Evolutionary conservation across 768 basidiomycete genomes (phyloP), one percentile per base, ranked within the genome.

Genomic region (Ramaria sp.): DNA sequence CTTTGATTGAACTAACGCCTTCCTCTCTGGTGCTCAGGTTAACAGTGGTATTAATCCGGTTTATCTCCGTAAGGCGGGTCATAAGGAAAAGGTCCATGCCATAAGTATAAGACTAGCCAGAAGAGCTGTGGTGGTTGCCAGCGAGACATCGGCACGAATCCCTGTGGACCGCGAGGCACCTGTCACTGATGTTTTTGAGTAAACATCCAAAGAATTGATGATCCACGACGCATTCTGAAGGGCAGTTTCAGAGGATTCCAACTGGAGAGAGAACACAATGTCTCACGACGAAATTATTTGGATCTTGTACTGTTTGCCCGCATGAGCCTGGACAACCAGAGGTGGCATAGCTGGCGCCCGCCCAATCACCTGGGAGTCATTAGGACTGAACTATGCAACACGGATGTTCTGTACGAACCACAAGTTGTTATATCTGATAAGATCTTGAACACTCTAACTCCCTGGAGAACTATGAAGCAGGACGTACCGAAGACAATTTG

Each of bases 141-240:
- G n/a, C n/a, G 43, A 27, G 8, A 48, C 28, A 30, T 30, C 22
- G 45, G 30, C 28, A 48, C 30, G 44, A 30, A 48, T 27, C 30
- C 16, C 18, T 16, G 15, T 3, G 16, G 47, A 37, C n/a, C 34
- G 32, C n/a, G 47, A 48, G 18, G 61, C 60, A 10, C 70, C 73
- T 9, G 67, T 64, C 38, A 85, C 61, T 8, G 64, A 63, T 61
- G 78, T 76, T 62, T 81, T 79, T 56, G 73, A 73, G 66, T 86
- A 90, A 20, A 89, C 83, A 63, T 86, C 85, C 41, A 90, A 70
- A 4, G 72, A 79, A 62, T 88, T 89, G 61, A 90, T 88, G 58
- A 74, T 79, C 86, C 88, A 89, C 0, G 82, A 77, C 0, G 87
- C 85, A 64, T 88, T 88, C 86, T 88, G 48, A 2, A 6, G 58